Evolutionary conservation across 148 eudicot genomes (phyloP).

Genomic region (Silene conica): DNA sequence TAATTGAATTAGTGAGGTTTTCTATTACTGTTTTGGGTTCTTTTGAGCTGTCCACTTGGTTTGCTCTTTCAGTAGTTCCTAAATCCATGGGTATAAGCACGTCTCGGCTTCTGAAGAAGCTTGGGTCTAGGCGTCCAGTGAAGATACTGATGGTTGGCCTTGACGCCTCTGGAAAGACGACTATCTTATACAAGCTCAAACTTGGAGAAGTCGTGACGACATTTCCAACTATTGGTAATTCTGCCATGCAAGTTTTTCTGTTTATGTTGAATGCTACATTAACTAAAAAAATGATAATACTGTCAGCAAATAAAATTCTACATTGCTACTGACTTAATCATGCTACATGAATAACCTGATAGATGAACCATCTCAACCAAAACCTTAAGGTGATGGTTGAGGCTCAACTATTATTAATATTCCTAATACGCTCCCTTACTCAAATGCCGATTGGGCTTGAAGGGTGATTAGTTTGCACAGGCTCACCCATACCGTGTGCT

Average conservation of each 20-base stretch:
- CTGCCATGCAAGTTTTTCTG: background rate
- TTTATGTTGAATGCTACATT: background rate
- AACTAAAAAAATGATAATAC: too few species aligned
- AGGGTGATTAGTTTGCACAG: too few species aligned
- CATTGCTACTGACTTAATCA: too few species aligned
- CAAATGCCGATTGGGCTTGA: too few species aligned
- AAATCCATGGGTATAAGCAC: constrained; percentile 35
- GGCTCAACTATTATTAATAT: too few species aligned
- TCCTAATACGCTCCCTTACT: too few species aligned
- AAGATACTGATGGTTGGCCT: constrained; percentile 57
- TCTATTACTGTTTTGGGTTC: constrained; percentile 8
- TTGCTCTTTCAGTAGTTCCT: background rate
- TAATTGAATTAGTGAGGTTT: constrained; percentile 10
- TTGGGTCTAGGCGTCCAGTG: constrained; percentile 33
- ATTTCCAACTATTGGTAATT: constrained; percentile 43
- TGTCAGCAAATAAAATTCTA: too few species aligned
- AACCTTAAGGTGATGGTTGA: too few species aligned
- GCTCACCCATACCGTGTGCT: too few species aligned
- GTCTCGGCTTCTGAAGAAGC: constrained; percentile 35
- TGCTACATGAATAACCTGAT: too few species aligned
- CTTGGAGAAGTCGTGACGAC: constrained; percentile 46
- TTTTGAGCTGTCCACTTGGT: background rate
- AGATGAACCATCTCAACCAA: too few species aligned
- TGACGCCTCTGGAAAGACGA: constrained; percentile 56
- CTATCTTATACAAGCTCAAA: constrained; percentile 51